A percentile compares a stretch with the other conserved stretches of the same genome.
Conservation (phyloP, 2,329 filamentous ascomycete species). For the Blastomyces gilchristii region DNA sequence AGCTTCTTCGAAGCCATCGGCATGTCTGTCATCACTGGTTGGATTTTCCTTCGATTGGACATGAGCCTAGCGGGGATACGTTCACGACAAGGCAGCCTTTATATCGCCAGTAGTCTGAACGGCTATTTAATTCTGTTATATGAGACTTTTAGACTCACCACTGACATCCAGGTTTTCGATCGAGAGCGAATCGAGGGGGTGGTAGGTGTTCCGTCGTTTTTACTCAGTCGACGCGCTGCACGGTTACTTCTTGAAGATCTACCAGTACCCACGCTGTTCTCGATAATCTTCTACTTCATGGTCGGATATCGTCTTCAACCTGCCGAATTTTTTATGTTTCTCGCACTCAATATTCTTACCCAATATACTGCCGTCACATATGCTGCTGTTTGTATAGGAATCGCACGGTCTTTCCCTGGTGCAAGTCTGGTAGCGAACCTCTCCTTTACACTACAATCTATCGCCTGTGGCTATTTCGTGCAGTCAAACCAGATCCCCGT, state of each 20-base stretch:
- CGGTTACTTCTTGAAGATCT: slow-evolving; percentile 61
- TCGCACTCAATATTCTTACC: slow-evolving; percentile 55
- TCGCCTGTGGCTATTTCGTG: slow-evolving; percentile 68
- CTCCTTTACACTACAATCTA: slow-evolving; percentile 60
- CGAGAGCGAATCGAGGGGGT: slow-evolving; percentile 64
- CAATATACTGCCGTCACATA: slow-evolving; percentile 67
- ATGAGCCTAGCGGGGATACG: slow-evolving; percentile 61
- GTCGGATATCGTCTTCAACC: slow-evolving; percentile 57
- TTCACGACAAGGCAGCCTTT: slow-evolving; percentile 61
- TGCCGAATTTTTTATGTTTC: slow-evolving; percentile 60
- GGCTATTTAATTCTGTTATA: slow-evolving; percentile 68
- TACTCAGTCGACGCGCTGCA: slow-evolving; percentile 59
- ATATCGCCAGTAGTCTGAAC: slow-evolving; percentile 60
- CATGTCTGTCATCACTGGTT: slow-evolving; percentile 63
- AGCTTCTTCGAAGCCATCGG: slow-evolving; percentile 58
- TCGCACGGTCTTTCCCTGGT: slow-evolving; percentile 57
- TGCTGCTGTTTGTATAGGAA: slow-evolving; percentile 56
- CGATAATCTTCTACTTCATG: slow-evolving; percentile 68
- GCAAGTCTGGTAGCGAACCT: slow-evolving; percentile 64
- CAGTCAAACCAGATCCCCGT: slow-evolving; percentile 62
- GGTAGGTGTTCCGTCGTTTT: slow-evolving; percentile 57
- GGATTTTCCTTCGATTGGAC: slow-evolving; percentile 58
- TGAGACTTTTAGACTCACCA: slow-evolving; percentile 63
- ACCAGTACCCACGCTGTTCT: slow-evolving; percentile 60
- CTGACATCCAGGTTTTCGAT: slow-evolving; percentile 67